Base-by-base conservation (phyloP, 768 basidiomycete species). In the Leucosporidium creatinivorum region DNA sequence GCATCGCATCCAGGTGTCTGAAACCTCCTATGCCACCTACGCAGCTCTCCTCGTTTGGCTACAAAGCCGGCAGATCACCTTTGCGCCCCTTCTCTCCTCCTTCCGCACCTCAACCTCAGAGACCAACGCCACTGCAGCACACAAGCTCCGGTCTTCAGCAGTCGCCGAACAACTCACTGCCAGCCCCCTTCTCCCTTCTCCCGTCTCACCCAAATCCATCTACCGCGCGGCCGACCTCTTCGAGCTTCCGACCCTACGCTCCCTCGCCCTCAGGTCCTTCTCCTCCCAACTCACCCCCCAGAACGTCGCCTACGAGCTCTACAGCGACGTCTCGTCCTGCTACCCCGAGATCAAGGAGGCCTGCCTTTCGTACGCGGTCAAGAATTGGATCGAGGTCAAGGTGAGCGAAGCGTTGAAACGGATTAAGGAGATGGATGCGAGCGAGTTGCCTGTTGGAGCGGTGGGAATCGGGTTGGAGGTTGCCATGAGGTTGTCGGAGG, bases 151-250 rank as follows among this genome's bases (percentile, higher is more conserved):
- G 2, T 25, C n/a, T 9, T 7, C 1, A 4, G 54, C 18, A 7
- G 18, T 18, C 28, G 30, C 31, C 31, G n/a, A 10, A 47, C 19
- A 18, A 33, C 31, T 21, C 36, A 21, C 15, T 7, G 30, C 59
- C n/a, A n/a, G n/a, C n/a, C n/a, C n/a, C n/a, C n/a, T n/a, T n/a
- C n/a, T 57, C 55, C 61, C 65, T 1, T 3, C n/a, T 19, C 62
- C 67, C 23, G 67, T 36, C 47, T 68, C 68, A 3, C 68, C 68
- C 0, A 69, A 69, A 36, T 61, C 59, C 17, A 48, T 69, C 36
- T 65, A 69, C 55, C 59, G 63, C 49, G 63, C 65, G 49, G 52
- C 68, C 13, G 58, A 61, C 30, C 60, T 61, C 36, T 60, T 65
- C 63, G 59, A 65, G 33, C 52, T 65, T 8, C 3, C 21, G 21